Base-by-base conservation (phyloP, 148 eudicot species). In the Linanthus parryae region DNA sequence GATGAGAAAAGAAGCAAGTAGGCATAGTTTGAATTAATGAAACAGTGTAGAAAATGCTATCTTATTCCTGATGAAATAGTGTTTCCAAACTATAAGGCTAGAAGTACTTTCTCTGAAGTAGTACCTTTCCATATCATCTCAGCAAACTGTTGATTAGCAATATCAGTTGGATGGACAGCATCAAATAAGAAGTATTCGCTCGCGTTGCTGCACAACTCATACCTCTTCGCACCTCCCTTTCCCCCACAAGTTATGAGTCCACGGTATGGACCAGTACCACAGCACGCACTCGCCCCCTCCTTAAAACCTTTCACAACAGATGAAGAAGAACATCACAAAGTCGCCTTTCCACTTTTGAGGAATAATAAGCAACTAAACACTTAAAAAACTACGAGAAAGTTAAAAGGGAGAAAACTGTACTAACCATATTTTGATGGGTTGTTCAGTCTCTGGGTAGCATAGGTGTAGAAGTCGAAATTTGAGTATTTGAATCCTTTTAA, bases 171-270 rank as follows among this genome's bases (percentile, higher is more conserved):
- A 42, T 71, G 70, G n/a, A 36, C 55, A 18, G 75, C 64, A 51
- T 71, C 70, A 48, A 45, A 65, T 61, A 60, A 71, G 0, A 71
- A 37, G 26, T 71, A 25, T 5, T 59, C 63, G 39, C 51, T 34
- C 8, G 66, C 38, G 27, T 54, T 28, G 0, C 56, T 63, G 20
- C 75, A 71, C 16, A 71, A 6, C 19, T 59, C 30, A 51, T 48
- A 65, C 4, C 62, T 50, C 3, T 20, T 59, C 21, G 59, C 24
- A 20, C 27, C 31, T 38, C 60, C 51, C 17, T 53, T 65, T 5
- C 75, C 75, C 41, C 70, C 66, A 31, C 75, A 64, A 0, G 66
- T 71, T 53, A 31, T 59, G 14, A 65, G 5, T 10, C 66, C 75
- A 38, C 63, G 20, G 5, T 54, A 56, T 23, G 75, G 55, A 22